Evolutionary conservation across 768 basidiomycete species (phyloP), one percentile per base, ranked within the genome.

Genomic region (Tylopilus felleus): DNA sequence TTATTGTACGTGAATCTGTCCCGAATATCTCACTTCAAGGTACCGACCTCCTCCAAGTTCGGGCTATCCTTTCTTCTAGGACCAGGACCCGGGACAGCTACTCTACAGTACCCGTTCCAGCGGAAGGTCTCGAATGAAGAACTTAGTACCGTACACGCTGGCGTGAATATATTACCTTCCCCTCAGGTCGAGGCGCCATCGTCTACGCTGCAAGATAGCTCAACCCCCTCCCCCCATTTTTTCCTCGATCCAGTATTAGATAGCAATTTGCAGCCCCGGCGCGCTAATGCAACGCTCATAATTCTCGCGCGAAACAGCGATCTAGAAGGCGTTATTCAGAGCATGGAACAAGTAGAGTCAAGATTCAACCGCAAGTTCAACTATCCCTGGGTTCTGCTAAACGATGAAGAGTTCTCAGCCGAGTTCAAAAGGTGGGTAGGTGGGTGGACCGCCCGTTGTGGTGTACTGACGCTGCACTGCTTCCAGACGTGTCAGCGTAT

Each of bases 341-440:
- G 77, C 44, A 78, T 85, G 47, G 75, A 79, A 59, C 75, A 78
- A 55, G 67, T 85, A 39, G 85, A 87, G 55, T 73, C 78, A 40
- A 70, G 77, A 17, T 86, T 85, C 60, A 87, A 87, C 64, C 67
- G 74, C 38, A 76, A 76, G 60, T 82, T 71, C 56, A 68, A 75
- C 36, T 88, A 88, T 59, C 82, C 83, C 5, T 86, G 80, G 71
- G 77, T 84, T 13, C 79, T 87, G 60, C 67, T 88, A 36, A 86
- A 86, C 56, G 84, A 88, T 7, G 80, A 73, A 52, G 73, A 75
- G 1, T 86, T 86, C 60, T 71, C 75, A 17, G 73, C 77, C 9
- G 75, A 78, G 6, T 85, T 86, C 71, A 81, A 76, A 60, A 65
- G 65, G 74, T 75, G 51, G 35, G 66, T 53, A n/a, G 51, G 35